phyloP scores from a whole-genome alignment of 2,329 filamentous ascomycete genomes.

The Curvularia hawaiiensis region DNA sequence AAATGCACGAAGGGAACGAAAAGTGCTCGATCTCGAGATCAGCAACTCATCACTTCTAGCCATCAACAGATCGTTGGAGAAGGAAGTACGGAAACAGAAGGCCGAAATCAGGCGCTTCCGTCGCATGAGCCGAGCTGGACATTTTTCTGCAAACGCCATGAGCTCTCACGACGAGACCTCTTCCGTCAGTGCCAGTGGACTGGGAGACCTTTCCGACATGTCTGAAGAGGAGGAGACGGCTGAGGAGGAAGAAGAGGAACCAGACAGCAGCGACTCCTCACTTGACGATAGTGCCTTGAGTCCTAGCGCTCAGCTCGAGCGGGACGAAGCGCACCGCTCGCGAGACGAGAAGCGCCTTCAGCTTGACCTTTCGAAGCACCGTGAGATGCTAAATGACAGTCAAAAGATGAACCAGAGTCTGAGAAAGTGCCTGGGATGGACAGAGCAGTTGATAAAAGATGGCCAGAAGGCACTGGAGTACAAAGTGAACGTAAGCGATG shows the following conservation, averaged over 20 bases:
- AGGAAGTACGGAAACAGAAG: slow-evolving; percentile 89
- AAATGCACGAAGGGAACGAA: slow-evolving; percentile 89
- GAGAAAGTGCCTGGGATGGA: slow-evolving; percentile 86
- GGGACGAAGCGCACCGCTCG: slow-evolving; percentile 61
- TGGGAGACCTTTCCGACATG: slow-evolving; percentile 46
- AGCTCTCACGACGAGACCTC: slow-evolving; percentile 54
- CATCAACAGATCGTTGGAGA: slow-evolving; percentile 91
- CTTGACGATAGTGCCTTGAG: slow-evolving; percentile 57
- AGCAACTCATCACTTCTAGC: slow-evolving; percentile 93
- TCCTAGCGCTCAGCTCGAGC: slow-evolving; percentile 49
- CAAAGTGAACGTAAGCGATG: slow-evolving; percentile 75
- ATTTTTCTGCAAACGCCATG: slow-evolving; percentile 65
- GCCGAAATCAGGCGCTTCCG: slow-evolving; percentile 84
- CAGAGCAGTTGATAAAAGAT: slow-evolving; percentile 87
- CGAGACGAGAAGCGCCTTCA: slow-evolving; percentile 83
- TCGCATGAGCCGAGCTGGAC: slow-evolving; percentile 81
- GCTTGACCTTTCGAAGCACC: slow-evolving; percentile 85
- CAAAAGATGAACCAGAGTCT: slow-evolving; percentile 96
- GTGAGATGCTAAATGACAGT: slow-evolving; percentile 84
- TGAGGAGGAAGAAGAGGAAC: slow-evolving; percentile 50
- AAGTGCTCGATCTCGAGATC: slow-evolving; percentile 95
- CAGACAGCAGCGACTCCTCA: slow-evolving; percentile 55
- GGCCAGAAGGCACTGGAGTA: slow-evolving; percentile 88
- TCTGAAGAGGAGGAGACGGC: slow-evolving; percentile 41
- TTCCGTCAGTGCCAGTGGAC: slow-evolving; percentile 39